Evolutionary conservation across 2,329 filamentous ascomycete genomes (phyloP).

Genomic region (Fusarium circinatum): DNA sequence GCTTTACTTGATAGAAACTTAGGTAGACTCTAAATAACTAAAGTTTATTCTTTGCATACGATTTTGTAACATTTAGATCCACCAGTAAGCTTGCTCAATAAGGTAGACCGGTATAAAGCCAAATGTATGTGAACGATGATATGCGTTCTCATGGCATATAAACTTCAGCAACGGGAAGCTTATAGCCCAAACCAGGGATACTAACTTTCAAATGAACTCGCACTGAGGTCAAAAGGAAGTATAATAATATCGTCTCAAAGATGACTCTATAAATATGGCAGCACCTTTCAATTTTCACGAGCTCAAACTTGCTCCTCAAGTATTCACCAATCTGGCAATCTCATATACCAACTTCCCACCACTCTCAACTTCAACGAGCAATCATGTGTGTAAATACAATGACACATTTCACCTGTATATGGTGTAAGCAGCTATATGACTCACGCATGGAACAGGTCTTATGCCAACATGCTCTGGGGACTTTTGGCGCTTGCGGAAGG

Average conservation of each 20-base stretch:
- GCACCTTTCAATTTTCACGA: no score
- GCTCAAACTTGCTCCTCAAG: neutral
- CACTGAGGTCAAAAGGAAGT: neutral
- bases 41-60: fast-evolving
- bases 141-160: neutral
- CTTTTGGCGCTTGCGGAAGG: neutral
- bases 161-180: neutral
- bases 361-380: neutral
- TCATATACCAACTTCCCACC: neutral
- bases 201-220: neutral
- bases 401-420: neutral
- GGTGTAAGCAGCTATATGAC: neutral
- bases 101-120: neutral
- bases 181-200: neutral
- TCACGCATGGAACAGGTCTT: neutral
- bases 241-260: fast-evolving
- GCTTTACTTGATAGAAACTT: neutral
- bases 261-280: neutral
- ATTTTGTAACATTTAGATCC: fast-evolving
- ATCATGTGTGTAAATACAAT: neutral
- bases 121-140: neutral
- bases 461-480: neutral
- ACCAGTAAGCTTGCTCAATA: neutral
- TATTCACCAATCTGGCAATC: no score
- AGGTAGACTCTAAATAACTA: neutral